Evolutionary conservation across 257 asterid species (phyloP), one percentile per base, ranked within the genome.

Genomic region (Ilex asprella): DNA sequence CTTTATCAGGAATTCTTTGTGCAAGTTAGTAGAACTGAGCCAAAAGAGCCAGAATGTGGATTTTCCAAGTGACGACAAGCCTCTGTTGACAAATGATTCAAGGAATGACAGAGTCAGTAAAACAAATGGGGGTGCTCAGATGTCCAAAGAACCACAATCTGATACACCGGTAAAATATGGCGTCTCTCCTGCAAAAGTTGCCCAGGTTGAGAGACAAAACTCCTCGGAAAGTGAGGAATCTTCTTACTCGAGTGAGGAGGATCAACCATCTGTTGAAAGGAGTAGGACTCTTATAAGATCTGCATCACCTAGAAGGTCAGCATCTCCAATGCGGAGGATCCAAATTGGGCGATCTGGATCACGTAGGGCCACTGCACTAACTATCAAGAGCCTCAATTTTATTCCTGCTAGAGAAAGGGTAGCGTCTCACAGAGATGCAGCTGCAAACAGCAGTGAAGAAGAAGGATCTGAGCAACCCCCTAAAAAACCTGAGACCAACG

Each of bases 251-350:
- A 80, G 89, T 61, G 97, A 84, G 72, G 96, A 77, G 76, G 96
- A 88, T 57, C 83, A 62, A 56, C 81, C 78, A 63, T 71, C 89
- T 2, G 75, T 41, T 0, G 95, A 89, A 78, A 77, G 99, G 77
- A 94, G 99, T 75, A 81, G 97, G 52, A 64, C 91, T 55, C 82
- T 84, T n/a, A 66, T 75, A 67, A 73, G 99, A 81, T 71, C 86
- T 53, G 86, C 96, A 67, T 87, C 99, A 59, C 99, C 97, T 14
- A 81, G 96, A 77, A 84, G 97, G 80, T 84, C 97, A 44, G 94
- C 97, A 59, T 93, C 99, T 78, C 99, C 99, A 61, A 90, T 94
- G 97, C 79, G 96, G 58, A 85, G 99, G 82, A 65, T 94, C 65
- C 99, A 94, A 75, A 81, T 94, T 30, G 99, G 99, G 54, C 77